Base-by-base conservation (phyloP, 108 stramenopile species). In the Cyclotella atomus region DNA sequence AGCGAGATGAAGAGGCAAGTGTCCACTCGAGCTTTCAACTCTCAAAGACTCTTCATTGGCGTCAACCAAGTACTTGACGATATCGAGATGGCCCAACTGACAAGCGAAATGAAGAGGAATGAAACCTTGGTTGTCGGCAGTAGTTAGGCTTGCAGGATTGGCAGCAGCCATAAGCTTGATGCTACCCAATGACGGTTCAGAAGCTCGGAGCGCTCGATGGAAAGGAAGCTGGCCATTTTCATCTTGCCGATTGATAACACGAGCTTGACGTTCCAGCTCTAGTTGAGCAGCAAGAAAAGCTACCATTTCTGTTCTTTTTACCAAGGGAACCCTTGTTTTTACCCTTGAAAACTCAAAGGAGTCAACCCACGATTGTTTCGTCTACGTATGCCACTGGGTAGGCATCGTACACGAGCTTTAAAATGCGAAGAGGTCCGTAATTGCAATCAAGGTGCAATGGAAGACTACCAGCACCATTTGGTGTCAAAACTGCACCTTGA, bases 231-330 rank as follows among this genome's bases (percentile, higher is more conserved):
- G 62, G 3, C 62, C 62, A 19, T 63, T 44, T 7, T 20, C 25
- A 28, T 14, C 25, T 3, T 68, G 85, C 14, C 78, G 76, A 54
- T 19, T 23, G 5, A n/a, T n/a, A 15, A 17, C 50, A n/a, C 23
- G 20, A 30, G 55, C 35, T 41, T 63, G 32, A 21, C 35, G 41
- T 34, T 28, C 55, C 3, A 30, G 5, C 30, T 28, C 5, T 33
- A 61, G 46, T 62, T 82, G 45, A 77, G 68, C 79, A 77, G 65
- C 71, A 77, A 32, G 17, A 10, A 49, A n/a, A 17, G 7, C 14
- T 28, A 32, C 25, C 23, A 56, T 32, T 12, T 12, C 38, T 9
- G 38, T 41, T 9, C 9, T 52, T 23, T 52, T 52, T 17, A 19
- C 8, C 50, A 21, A 23, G 20, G n/a, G n/a, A n/a, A n/a, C n/a